Evolutionary conservation across 2,329 filamentous ascomycete genomes (phyloP), one percentile per base, ranked within the genome.

Genomic region (Scopulariopsis brevicaulis): DNA sequence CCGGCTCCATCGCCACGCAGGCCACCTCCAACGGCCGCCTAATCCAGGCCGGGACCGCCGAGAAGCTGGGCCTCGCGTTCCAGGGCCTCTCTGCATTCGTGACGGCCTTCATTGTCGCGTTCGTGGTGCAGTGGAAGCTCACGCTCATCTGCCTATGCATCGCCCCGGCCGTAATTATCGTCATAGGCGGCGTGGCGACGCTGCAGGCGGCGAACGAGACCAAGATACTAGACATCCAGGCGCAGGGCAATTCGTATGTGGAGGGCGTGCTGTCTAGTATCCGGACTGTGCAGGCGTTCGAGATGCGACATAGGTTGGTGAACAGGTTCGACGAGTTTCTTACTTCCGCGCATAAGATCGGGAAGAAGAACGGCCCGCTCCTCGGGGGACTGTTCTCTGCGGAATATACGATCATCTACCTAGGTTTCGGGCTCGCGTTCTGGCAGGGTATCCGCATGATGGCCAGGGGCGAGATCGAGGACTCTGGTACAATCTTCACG

Each of bases 371-470:
- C 66, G 72, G 71, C 1, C 66, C 71, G 0, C 60, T 77, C 4
- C 74, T 73, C 52, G 72, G 71, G 18, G 63, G 76, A 3, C 62
- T 79, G 11, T 78, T 76, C 59, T 72, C 73, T 0, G 65, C 67
- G 2, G 73, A 78, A 61, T 78, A 76, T 64, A 77, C 77, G 59
- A 74, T 72, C 58, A 72, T 79, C 22, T 77, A 75, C 60, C 66
- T 72, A 3, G 75, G 74, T 4, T 77, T 77, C 60, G 75, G 69
- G 0, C 66, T 80, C 3, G 75, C 76, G 0, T 80, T 80, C 59
- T 80, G 77, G 77, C 74, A 79, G 59, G 78, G 77, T 0, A 71
- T 79, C 60, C 66, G 68, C 51, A 76, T 80, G 71, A 75, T 73
- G 51, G 62, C 70, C 3, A 64, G 64, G 0, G 76, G 75, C 1